Base-by-base conservation (phyloP, 1,284 basidiomycete genomes). In the Blastosporella zonata region DNA sequence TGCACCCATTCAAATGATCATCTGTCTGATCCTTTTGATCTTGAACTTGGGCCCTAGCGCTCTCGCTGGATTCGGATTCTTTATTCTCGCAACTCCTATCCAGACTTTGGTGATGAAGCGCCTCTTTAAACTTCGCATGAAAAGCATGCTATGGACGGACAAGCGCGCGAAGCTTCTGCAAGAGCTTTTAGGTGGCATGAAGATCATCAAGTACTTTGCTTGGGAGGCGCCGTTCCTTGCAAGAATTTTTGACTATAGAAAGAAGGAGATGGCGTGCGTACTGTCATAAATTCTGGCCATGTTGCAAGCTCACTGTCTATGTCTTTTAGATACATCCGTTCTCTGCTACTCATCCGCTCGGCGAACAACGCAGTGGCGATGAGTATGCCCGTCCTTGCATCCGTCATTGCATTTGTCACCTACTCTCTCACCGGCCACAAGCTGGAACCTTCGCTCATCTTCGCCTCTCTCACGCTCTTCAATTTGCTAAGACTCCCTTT, bases 131-230 rank as follows among this genome's bases (percentile, higher is more conserved):
- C 64, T 88, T 39, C 80, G 94, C 13, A 74, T 77, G 52, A 87
- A 87, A 61, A 83, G 84, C 35, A 96, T 97, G 90, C 65, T 71
- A 2, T 97, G 90, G 90, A 97, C 94, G 56, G 95, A 97, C 62
- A 87, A 87, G 57, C 78, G 93, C 12, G 85, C 88, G 4, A 90
- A 90, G 59, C 68, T 93, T 2, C 74, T 94, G 5, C 89, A 92
- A 63, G 92, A 94, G 59, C 73, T 95, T 2, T 67, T 96, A 1
- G 83, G 85, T 15, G 90, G 90, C 0, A 93, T 95, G 80, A 85
- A 89, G 58, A 78, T 95, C 47, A 89, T 95, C 75, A 97, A 96
- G 66, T 87, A 87, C 66, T 92, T 93, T 61, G 79, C 84, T n/a
- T 90, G 84, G 86, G 86, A 88, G 59, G 57, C 66, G 2, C 87